Evolutionary conservation across 371 early-diverging fungal species (phyloP).

Genomic region (Apophysomyces variabilis): DNA sequence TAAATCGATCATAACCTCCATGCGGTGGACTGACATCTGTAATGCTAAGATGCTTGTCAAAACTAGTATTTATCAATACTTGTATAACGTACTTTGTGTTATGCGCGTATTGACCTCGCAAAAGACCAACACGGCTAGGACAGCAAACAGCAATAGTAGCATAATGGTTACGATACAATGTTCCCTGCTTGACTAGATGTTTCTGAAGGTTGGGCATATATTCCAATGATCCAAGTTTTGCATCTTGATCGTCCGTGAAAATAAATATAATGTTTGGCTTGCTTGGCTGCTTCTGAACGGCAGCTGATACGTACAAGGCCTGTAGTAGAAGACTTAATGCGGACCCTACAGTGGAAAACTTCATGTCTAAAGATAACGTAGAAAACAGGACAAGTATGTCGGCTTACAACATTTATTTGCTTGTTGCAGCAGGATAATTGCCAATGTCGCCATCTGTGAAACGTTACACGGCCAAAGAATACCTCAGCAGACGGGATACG

Average conservation of each 20-base stretch:
- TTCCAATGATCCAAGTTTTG: constrained; percentile 54
- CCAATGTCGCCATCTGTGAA: neutral
- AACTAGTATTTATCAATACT: neutral
- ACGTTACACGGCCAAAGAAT: neutral
- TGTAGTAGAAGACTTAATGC: neutral
- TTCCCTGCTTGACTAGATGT: constrained; percentile 61
- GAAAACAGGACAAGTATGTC: neutral
- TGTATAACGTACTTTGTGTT: constrained; percentile 55
- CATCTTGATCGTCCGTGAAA: constrained; percentile 70
- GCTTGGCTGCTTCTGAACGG: neutral
- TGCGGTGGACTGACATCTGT: constrained; percentile 62
- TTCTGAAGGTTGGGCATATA: constrained; percentile 71
- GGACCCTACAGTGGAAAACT: neutral
- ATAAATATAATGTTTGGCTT: constrained; percentile 68
- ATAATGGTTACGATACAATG: constrained; percentile 63
- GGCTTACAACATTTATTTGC: neutral
- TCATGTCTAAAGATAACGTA: neutral
- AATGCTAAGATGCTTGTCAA: constrained; percentile 21
- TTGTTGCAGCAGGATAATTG: neutral
- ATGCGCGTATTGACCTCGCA: constrained; percentile 66
- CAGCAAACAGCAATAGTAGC: constrained; percentile 70
- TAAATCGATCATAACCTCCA: constrained; percentile 62
- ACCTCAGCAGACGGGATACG: neutral
- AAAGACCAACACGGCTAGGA: constrained; percentile 62
- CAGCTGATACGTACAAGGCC: neutral